A percentile compares a stretch with the other conserved stretches of the same genome.
These are phyloP conservation scores for Fusarium sp. DNA, from an alignment of 2,329 filamentous ascomycete species.

Conservation along the genomic window DNA sequence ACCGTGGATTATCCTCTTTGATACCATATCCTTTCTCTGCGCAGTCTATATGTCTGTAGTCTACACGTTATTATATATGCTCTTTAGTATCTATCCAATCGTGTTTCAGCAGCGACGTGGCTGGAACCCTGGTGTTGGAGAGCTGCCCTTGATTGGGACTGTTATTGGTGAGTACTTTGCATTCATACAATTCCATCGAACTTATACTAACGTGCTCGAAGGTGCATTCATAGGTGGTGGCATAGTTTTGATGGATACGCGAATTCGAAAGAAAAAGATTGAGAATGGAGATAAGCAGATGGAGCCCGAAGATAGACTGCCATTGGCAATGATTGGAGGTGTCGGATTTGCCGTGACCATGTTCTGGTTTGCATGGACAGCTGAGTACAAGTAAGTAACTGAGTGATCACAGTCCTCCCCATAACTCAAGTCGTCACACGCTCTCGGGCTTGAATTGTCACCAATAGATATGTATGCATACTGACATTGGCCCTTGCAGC, in stretches of 20 bases:
- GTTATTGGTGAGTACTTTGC: conserved; percentile 7
- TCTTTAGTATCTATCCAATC: conserved; percentile 72
- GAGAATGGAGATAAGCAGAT: conserved; percentile 18
- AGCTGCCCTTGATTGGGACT: conserved; percentile 34
- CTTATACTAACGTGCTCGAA: neutral
- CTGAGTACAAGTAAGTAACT: conserved; percentile 17
- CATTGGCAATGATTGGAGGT: conserved; percentile 32
- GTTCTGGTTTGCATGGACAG: conserved; percentile 38
- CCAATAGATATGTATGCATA: neutral
- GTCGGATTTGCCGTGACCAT: conserved; percentile 31
- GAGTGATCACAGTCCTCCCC: too few species aligned
- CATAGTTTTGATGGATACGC: conserved; percentile 27
- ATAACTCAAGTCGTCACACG: too few species aligned
- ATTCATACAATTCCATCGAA: too few species aligned
- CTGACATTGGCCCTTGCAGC: neutral
- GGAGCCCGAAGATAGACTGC: conserved; percentile 29
- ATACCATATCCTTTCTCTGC: conserved; percentile 83
- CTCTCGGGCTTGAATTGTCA: neutral
- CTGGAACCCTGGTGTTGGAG: conserved; percentile 30
- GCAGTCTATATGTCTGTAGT: conserved; percentile 83
- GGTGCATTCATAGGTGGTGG: conserved; percentile 26
- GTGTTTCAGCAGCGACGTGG: conserved; percentile 65
- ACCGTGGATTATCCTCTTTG: conserved; percentile 76
- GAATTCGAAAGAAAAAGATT: conserved; percentile 15
- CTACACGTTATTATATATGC: conserved; percentile 76